Percentiles rank a stretch among this genome's conserved stretches.
Conservation (phyloP, 208 protist species). For the Trypanosoma lewisi region DNA sequence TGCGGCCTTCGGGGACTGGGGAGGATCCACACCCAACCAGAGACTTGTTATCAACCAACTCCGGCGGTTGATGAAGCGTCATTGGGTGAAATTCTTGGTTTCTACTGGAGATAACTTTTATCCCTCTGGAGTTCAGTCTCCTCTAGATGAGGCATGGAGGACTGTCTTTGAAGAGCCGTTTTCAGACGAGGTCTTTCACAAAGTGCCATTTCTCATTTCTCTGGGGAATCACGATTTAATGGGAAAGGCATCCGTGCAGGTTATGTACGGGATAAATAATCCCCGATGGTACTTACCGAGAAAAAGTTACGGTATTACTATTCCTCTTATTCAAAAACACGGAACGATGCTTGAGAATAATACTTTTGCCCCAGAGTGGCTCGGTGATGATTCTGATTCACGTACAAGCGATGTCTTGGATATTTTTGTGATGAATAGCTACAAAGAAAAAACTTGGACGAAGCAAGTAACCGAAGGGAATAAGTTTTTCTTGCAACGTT, state of each 20-base stretch:
- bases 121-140: slow-evolving; percentile 9
- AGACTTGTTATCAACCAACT: slow-evolving; percentile 11
- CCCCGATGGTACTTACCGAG: slow-evolving; percentile 22
- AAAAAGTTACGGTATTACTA: slow-evolving; percentile 7
- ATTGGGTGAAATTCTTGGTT: slow-evolving; percentile 27
- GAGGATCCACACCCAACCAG: not conserved
- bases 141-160: not conserved
- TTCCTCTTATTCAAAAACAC: slow-evolving; percentile 18
- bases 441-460: not conserved
- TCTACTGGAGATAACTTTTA: slow-evolving; percentile 32
- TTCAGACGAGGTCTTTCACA: slow-evolving; percentile 4
- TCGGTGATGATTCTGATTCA: no score
- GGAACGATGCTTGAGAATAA: no score
- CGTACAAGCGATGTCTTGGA: slow-evolving; percentile 14
- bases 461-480: slow-evolving; percentile 2
- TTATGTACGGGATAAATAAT: slow-evolving; percentile 10
- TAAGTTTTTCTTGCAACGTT: slow-evolving; percentile 10
- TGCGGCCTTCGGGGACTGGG: slow-evolving; percentile 26
- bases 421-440: slow-evolving; percentile 25
- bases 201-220: slow-evolving; percentile 22
- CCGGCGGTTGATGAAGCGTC: not conserved
- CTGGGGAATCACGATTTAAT: slow-evolving; percentile 24
- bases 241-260: not conserved
- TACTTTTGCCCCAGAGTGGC: no score
- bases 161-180: slow-evolving; percentile 24